Base-by-base conservation (phyloP, 1,284 basidiomycete species). In the Ceratobasidium sp. region DNA sequence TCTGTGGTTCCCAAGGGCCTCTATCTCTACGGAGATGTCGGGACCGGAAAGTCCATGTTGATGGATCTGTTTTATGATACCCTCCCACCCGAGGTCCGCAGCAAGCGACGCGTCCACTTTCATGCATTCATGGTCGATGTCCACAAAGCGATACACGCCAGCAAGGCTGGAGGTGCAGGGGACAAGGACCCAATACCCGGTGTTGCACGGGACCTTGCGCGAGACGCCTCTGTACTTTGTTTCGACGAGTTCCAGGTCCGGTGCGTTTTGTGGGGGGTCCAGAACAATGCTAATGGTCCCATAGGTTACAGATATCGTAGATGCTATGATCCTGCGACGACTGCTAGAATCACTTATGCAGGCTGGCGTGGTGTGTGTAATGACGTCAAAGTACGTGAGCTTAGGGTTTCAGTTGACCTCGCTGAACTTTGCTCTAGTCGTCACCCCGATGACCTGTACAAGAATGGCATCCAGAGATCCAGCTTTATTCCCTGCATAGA, bases 111-210 rank as follows among this genome's bases (percentile, higher is more conserved):
- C 46, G 94, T 98, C 22, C 97, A 99, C 82, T 99, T 99, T 81
- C 95, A 98, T 80, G 92, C 94, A 0, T 99, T 99, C 85, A 99
- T 99, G 98, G 92, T 98, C 77, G 97, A 99, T 80, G 96, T 98
- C 29, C 94, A 98, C 81, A 97, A 97, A 81, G 90, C 96, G 11
- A 84, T 97, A 5, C 96, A 98, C 79, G 89, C 89, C 1, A 88
- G 90, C 56, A 94, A 94, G 83, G 82, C 86, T 71, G 86, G 88
- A 77, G 75, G 84, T 89, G 84, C 90, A 90, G n/a, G 82, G 85
- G 78, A 81, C 64, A 92, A 91, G 11, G 96, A 98, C 81, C 92
- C 94, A 24, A 93, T 98, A 78, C 85, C 90, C 24, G 94, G 94
- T 46, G 95, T 98, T 0, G 96, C 96, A 0, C 85, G 93, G 75